Conservation (phyloP, 2,329 filamentous ascomycete species). For the Curvularia lunata region DNA sequence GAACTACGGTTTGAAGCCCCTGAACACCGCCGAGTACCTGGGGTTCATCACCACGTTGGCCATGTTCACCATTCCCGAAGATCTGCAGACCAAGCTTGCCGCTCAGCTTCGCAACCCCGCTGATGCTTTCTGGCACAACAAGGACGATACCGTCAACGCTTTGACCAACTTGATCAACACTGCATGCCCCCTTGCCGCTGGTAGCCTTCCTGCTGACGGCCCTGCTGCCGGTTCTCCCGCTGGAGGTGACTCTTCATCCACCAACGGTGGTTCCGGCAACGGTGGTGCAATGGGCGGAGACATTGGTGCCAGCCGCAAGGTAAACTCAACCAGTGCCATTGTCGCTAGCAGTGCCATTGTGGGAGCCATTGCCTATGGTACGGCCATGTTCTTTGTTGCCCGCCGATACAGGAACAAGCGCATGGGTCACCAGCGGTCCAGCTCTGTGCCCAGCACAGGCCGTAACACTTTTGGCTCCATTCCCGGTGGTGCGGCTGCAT, state of each 20-base stretch:
- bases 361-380: constrained; percentile 85
- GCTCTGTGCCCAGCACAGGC: constrained; percentile 76
- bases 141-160: constrained; percentile 68
- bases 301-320: constrained; percentile 60
- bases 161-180: constrained; percentile 84
- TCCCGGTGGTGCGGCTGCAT: constrained; percentile 55
- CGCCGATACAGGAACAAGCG: constrained; percentile 88
- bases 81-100: constrained; percentile 62
- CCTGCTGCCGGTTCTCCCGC: constrained; percentile 47
- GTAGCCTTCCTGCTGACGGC: constrained; percentile 49
- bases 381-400: constrained; percentile 92
- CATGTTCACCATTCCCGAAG: constrained; percentile 55
- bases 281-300: constrained; percentile 60
- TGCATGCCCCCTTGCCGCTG: constrained; percentile 71
- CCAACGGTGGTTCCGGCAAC: constrained; percentile 47
- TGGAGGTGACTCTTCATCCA: constrained; percentile 45
- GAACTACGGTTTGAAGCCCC: constrained; percentile 76
- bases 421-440: constrained; percentile 75
- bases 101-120: constrained; percentile 73
- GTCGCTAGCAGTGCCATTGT: constrained; percentile 80
- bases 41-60: constrained; percentile 84
- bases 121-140: constrained; percentile 76
- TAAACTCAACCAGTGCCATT: constrained; percentile 68
- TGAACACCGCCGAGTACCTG: constrained; percentile 71
- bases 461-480: constrained; percentile 51